A percentile compares a stretch with the other conserved stretches of the same genome.
These are phyloP conservation scores for Tolypocladium ovalisporum DNA, from an alignment of 2,329 filamentous ascomycete genomes.

Conservation along the genomic window DNA sequence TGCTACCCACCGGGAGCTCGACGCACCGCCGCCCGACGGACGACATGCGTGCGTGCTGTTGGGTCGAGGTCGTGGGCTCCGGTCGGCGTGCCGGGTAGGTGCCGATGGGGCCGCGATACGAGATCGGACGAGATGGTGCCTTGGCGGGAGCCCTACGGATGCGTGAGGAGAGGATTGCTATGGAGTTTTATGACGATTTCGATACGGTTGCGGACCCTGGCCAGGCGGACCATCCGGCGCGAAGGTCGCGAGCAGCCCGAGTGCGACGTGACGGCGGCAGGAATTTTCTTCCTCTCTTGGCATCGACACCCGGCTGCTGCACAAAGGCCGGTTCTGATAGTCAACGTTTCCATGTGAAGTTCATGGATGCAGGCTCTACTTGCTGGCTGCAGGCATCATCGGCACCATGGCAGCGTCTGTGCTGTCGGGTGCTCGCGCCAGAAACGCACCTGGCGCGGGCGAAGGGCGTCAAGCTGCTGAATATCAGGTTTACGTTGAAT, in stretches of 20 bases:
- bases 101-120: neutral
- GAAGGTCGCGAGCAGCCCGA: no score
- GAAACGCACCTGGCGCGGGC: neutral
- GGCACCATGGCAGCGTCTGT: neutral
- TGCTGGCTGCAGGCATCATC: neutral
- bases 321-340: neutral
- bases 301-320: neutral
- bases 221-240: no score
- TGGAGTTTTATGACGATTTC: neutral
- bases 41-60: neutral
- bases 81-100: no score
- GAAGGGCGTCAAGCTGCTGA: neutral
- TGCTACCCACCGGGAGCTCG: neutral
- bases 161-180: neutral
- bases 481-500: no score
- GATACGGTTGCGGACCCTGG: neutral
- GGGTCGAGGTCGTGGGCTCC: neutral
- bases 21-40: neutral
- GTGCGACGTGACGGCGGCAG: neutral
- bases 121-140: neutral
- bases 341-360: neutral
- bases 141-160: neutral
- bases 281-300: neutral
- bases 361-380: neutral
- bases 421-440: no score